Base-by-base conservation (phyloP, 768 basidiomycete species). In the Sarcomyxa edulis region DNA sequence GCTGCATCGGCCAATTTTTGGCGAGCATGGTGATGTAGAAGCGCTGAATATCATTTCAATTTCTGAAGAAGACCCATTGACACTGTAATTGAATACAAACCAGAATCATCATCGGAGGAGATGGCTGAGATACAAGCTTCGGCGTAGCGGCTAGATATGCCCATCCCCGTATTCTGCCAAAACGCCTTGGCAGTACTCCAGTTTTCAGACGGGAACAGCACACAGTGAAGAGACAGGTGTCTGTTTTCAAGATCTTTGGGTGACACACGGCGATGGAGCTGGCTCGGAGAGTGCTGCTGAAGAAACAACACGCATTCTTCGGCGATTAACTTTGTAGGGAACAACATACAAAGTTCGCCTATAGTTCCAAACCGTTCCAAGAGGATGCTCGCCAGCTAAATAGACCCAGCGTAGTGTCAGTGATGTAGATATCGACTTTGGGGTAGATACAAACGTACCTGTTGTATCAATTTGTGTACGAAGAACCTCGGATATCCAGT, bases 401-500 rank as follows among this genome's bases (percentile, higher is more conserved):
- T 36, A 27, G 26, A 36, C 7, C 6, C 11, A n/a, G n/a, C n/a
- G n/a, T n/a, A n/a, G n/a, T 12, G 27, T 8, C 20, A 42, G 23
- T 37, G 16, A 35, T 2, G 14, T 18, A 14, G 31, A 34, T 37
- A 35, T 19, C 11, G 18, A 29, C 12, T 24, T 37, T 5, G 40
- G 14, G 37, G 3, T 23, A 25, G 12, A 19, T 23, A 29, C 21
- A 25, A 12, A 53, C 68, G 45, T 49, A 84, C 86, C 65, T 79
- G 78, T 49, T 74, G 74, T 28, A 86, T 85, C 38, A 64, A 74
- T 24, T 66, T 60, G 51, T 86, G 78, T 41, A 88, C 76, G 59
- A 85, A 88, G 61, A 89, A 88, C 36, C 86, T 64, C 2, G 86
- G 85, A 52, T 89, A 89, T 8, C 86, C 86, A 7, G 75, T 70